A percentile compares a stretch with the other conserved stretches of the same genome.
Evolutionary conservation across 2,329 filamentous ascomycete species (phyloP).

Genomic region (Alternaria novae-zelandiae): DNA sequence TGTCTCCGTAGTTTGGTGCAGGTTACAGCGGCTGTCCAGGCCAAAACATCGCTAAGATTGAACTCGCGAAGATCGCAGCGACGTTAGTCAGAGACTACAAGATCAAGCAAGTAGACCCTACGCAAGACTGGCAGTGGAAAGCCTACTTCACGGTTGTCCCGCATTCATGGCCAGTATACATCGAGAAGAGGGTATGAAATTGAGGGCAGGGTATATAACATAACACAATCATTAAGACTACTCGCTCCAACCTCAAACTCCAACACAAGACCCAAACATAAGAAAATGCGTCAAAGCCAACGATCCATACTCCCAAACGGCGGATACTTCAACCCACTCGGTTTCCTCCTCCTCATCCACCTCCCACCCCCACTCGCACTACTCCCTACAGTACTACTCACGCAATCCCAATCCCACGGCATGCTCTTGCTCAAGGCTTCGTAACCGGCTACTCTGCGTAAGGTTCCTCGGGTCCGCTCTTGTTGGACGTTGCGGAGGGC

Average conservation of each 20-base stretch:
- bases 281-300: neutral
- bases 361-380: conserved; percentile 9
- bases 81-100: conserved; percentile 45
- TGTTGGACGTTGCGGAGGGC: conserved; percentile 29
- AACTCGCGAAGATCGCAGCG: conserved; percentile 45
- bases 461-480: conserved; percentile 17
- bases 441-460: conserved; percentile 40
- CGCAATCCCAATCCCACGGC: conserved; percentile 45
- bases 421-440: conserved; percentile 37
- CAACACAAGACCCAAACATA: neutral
- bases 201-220: too few species aligned
- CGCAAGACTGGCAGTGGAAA: conserved; percentile 40
- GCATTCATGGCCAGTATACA: conserved; percentile 29
- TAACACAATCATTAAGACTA: neutral
- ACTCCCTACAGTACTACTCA: conserved; percentile 36
- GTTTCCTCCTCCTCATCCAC: conserved; percentile 11
- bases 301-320: conserved; percentile 35
- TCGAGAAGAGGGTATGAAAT: neutral
- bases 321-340: conserved; percentile 30
- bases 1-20: conserved; percentile 38
- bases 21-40: conserved; percentile 49
- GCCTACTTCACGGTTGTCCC: conserved; percentile 43
- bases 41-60: conserved; percentile 45
- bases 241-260: neutral
- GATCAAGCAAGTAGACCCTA: conserved; percentile 34